phyloP scores from a whole-genome alignment of 2,329 filamentous ascomycete species.

The Talaromyces sp. region DNA sequence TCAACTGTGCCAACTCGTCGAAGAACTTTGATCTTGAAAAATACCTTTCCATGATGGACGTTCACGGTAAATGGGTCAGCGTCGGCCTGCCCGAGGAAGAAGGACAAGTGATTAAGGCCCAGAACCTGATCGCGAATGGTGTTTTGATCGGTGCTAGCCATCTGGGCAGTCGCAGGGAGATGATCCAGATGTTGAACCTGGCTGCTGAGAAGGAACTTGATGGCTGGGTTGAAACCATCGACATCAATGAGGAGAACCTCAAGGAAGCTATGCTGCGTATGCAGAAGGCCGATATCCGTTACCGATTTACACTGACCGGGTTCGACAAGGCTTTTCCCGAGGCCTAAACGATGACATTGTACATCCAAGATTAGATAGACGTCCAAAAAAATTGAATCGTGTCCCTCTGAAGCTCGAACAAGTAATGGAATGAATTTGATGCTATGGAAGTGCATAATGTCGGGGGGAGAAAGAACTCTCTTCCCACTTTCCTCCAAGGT shows the following conservation, averaged over 20 bases:
- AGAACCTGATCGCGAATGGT: constrained; percentile 71
- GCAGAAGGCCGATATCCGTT: constrained; percentile 65
- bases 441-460: background rate
- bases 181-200: constrained; percentile 65
- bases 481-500: background rate
- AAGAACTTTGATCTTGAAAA: constrained; percentile 55
- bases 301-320: constrained; percentile 62
- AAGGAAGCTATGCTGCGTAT: constrained; percentile 66
- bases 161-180: constrained; percentile 65
- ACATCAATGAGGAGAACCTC: constrained; percentile 65
- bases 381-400: background rate
- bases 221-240: constrained; percentile 65
- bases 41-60: constrained; percentile 74
- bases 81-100: constrained; percentile 75
- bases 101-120: constrained; percentile 64
- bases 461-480: background rate
- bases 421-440: background rate
- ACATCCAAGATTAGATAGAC: background rate
- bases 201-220: constrained; percentile 64
- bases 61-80: constrained; percentile 74
- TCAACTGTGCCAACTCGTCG: constrained; percentile 74
- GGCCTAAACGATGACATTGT: background rate
- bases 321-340: constrained; percentile 34
- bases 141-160: constrained; percentile 66
- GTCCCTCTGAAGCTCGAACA: background rate